Base-by-base conservation (phyloP, 139 green algal species). In the Astrephomene gubernaculifera region DNA sequence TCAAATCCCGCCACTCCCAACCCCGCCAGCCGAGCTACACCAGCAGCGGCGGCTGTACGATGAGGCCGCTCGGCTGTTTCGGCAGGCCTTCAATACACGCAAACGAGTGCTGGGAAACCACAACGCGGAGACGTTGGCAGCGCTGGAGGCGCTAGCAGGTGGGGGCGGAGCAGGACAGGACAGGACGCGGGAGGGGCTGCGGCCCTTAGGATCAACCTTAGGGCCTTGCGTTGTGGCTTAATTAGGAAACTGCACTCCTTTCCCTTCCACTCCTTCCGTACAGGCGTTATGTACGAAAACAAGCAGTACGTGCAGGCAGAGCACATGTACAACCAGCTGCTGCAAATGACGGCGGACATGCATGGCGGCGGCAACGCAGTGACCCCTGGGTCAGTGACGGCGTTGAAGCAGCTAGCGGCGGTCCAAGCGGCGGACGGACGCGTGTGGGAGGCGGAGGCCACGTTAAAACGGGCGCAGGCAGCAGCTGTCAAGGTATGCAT, bases 21-120 rank as follows among this genome's bases (percentile, higher is more conserved):
- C n/a, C n/a, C n/a, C n/a, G n/a, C 22, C 74, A 82, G 74, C 24
- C 54, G 54, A 71, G 54, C 74, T 82, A 54, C 74, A 82, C 74
- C 9, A 29, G 54, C 74, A 82, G 36, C 74, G 54, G 54, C 2
- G 35, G 52, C 27, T 71, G 74, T 43, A 82, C 74, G 74, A 82
- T 54, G 74, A 82, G 39, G 74, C 74, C 25, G 53, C 36, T 29
- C 74, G 74, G 21, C 74, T 82, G 36, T 71, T 49, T 35, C 74
- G 54, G 21, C 74, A 82, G 54, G 74, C 74, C 0, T 25, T 71
- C 17, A 82, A 71, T 29, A 71, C 54, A 0, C 54, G 74, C 29
- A 82, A 82, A 38, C 36, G 54, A 27, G 54, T 71, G 74, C 54
- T 82, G 36, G 74, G 74, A 14, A 36, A 36, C n/a, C 54, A 27